Percentiles rank a stretch among this genome's conserved stretches.
phyloP scores from a whole-genome alignment of 2,329 filamentous ascomycete genomes.

The Tolypocladium tundrense region DNA sequence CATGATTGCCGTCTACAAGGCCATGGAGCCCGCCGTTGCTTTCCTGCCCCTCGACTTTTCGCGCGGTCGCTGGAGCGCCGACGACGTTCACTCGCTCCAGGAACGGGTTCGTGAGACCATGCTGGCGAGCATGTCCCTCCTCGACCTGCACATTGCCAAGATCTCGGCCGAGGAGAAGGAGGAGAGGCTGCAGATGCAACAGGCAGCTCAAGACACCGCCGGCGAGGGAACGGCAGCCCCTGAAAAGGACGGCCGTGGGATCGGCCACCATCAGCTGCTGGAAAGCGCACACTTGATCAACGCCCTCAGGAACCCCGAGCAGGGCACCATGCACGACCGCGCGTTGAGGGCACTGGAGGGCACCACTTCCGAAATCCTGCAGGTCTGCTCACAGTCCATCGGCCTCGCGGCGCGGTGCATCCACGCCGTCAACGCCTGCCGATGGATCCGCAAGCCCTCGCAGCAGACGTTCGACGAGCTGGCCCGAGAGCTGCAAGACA shows the following conservation, averaged over 20 bases:
- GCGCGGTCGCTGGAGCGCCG: constrained; percentile 31
- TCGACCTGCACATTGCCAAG: constrained; percentile 32
- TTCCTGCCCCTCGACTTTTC: constrained; percentile 38
- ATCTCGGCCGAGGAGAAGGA: constrained; percentile 11
- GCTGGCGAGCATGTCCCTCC: constrained; percentile 21
- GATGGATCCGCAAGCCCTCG: constrained; percentile 17
- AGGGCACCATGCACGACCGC: constrained; percentile 17
- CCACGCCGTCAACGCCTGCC: constrained; percentile 15
- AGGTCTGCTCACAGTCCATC: constrained; percentile 12
- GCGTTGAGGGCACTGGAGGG: constrained; percentile 20
- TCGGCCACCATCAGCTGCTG: constrained; percentile 16
- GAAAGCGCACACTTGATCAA: constrained; percentile 23
- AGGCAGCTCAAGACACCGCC: neutral
- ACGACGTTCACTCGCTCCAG: constrained; percentile 28
- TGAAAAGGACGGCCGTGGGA: constrained; percentile 7
- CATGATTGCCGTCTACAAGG: constrained; percentile 25
- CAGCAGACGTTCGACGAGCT: constrained; percentile 12
- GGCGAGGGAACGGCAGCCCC: neutral
- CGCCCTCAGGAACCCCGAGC: constrained; percentile 26
- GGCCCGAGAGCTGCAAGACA: constrained; percentile 8
- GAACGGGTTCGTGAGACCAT: constrained; percentile 24
- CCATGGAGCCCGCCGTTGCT: constrained; percentile 24
- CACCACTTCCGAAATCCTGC: constrained; percentile 16
- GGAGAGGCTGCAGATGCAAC: constrained; percentile 4
- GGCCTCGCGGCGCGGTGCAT: constrained; percentile 14